A percentile compares a stretch with the other conserved stretches of the same genome.
Evolutionary conservation across 441 rosid species (phyloP).

Genomic region (Pelargonium myrrhifolium): DNA sequence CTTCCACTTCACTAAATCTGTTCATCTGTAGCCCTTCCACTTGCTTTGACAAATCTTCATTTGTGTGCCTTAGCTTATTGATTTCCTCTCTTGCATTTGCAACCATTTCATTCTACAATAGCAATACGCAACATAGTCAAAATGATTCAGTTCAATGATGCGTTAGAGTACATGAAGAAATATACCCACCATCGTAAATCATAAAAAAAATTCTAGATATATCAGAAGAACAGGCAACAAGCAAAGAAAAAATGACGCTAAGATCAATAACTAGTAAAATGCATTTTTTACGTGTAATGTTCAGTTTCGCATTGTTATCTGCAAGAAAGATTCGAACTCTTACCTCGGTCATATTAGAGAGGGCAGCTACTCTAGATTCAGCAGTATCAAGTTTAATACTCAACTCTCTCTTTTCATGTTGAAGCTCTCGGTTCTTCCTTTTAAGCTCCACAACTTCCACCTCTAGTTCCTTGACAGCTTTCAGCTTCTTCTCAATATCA

Average conservation of each 20-base stretch:
- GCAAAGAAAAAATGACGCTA: too few species aligned
- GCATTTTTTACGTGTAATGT: background rate
- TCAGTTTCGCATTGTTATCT: background rate
- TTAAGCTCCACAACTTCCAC: slow-evolving; percentile 81
- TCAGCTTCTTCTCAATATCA: slow-evolving; percentile 65
- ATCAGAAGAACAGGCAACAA: too few species aligned
- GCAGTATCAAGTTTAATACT: slow-evolving; percentile 73
- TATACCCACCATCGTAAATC: too few species aligned
- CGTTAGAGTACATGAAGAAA: background rate
- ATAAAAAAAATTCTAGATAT: too few species aligned
- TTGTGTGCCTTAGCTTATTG: slow-evolving; percentile 59
- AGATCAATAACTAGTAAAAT: background rate
- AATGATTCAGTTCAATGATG: background rate
- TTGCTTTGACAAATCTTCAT: slow-evolving; percentile 85
- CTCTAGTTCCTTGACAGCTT: slow-evolving; percentile 64
- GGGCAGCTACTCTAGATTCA: slow-evolving; percentile 56
- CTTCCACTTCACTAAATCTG: slow-evolving; percentile 95
- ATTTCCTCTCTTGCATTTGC: slow-evolving; percentile 73
- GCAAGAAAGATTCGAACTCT: slow-evolving; percentile 12
- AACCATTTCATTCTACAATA: slow-evolving; percentile 62
- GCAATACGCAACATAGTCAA: slow-evolving; percentile 12
- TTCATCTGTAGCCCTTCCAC: slow-evolving; percentile 98
- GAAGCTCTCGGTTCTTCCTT: slow-evolving; percentile 88
- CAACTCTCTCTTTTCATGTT: slow-evolving; percentile 84
- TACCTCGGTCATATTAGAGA: slow-evolving; percentile 95